Conservation (phyloP, 2,329 filamentous ascomycete genomes). For the Colletotrichum navitas region DNA sequence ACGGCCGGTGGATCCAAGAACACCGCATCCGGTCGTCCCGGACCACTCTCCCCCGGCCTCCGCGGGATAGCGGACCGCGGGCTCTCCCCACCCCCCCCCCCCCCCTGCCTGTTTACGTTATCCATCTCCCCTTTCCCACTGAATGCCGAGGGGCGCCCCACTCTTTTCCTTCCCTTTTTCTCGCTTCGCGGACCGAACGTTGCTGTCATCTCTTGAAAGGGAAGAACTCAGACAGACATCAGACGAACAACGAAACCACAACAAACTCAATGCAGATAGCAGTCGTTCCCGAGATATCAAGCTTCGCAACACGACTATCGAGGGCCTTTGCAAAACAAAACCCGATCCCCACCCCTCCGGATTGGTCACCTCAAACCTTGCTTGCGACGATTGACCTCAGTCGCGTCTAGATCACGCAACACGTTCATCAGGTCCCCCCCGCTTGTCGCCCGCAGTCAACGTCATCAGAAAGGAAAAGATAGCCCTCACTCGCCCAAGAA, state of each 20-base stretch:
- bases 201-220: constrained; percentile 16
- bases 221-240: not conserved
- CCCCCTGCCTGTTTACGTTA: constrained; percentile 2
- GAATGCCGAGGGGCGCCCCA: not conserved
- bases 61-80: constrained; percentile 6
- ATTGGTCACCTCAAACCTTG: not conserved
- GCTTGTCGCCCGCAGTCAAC: not conserved
- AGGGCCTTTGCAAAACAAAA: not conserved
- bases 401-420: constrained; percentile 10
- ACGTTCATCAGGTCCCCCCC: not conserved
- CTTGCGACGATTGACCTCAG: constrained; percentile 12
- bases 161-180: not conserved
- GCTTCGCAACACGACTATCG: not conserved
- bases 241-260: constrained; percentile 15
- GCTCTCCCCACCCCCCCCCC: not conserved
- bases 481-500: not conserved
- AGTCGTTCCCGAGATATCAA: not conserved
- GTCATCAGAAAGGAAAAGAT: not conserved
- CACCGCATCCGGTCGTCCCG: not conserved
- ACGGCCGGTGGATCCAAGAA: not conserved
- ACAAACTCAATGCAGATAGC: too few relatives aligned
- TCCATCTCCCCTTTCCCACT: not conserved
- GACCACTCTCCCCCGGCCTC: not conserved
- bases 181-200: constrained; percentile 6
- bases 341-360: not conserved